A percentile compares a stretch with the other conserved stretches of the same genome.
phyloP scores from a whole-genome alignment of 2,329 filamentous ascomycete species.

The Aphanocladium album region DNA sequence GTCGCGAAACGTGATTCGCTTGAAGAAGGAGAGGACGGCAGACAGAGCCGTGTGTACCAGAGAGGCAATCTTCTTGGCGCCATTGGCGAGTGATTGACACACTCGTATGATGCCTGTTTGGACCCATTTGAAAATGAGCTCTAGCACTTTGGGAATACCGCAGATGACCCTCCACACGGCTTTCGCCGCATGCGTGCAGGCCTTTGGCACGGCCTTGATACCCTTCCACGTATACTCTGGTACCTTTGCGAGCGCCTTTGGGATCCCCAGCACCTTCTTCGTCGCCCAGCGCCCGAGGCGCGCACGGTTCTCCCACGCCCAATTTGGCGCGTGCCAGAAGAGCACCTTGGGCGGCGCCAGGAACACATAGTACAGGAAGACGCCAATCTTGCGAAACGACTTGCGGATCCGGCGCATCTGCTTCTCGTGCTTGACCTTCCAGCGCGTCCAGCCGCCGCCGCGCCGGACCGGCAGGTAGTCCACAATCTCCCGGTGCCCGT shows the following conservation, averaged over 20 bases:
- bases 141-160: constrained; percentile 23
- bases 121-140: constrained; percentile 26
- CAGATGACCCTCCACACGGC: constrained; percentile 19
- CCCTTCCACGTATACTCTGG: neutral
- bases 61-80: constrained; percentile 25
- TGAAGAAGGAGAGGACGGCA: constrained; percentile 31
- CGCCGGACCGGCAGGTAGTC: constrained; percentile 35
- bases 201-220: constrained; percentile 21
- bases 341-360: constrained; percentile 28
- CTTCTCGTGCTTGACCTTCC: constrained; percentile 27
- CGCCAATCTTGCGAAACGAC: constrained; percentile 20
- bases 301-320: constrained; percentile 23
- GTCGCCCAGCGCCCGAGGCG: constrained; percentile 27
- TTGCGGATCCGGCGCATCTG: constrained; percentile 23
- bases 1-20: constrained; percentile 33
- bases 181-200: constrained; percentile 11
- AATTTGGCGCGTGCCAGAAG: constrained; percentile 24
- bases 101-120: constrained; percentile 23
- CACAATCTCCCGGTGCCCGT: constrained; percentile 39
- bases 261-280: constrained; percentile 23
- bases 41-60: constrained; percentile 31
- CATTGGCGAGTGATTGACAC: constrained; percentile 21
- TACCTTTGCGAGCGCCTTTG: constrained; percentile 18
- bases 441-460: constrained; percentile 33
- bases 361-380: constrained; percentile 22